Percentiles rank a stretch among this genome's conserved stretches.
phyloP scores from a whole-genome alignment of 495 filamentous ascomycete genomes.

The Opeltia flavorubescens region DNA sequence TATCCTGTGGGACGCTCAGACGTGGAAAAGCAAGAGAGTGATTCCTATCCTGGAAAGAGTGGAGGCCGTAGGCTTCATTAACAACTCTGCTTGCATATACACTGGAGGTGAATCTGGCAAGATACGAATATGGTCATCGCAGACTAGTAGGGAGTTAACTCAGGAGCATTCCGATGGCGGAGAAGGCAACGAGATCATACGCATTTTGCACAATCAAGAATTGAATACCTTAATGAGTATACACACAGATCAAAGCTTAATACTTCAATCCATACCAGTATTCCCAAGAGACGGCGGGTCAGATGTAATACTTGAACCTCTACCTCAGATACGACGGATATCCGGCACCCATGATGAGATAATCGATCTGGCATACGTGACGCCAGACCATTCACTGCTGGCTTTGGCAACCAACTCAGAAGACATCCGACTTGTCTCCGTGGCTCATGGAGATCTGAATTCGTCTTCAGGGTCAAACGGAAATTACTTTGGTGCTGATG shows the following conservation, averaged over 20 bases:
- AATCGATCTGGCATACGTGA: conserved; percentile 78
- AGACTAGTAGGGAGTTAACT: conserved; percentile 65
- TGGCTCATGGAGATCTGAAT: conserved; percentile 27
- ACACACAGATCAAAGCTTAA: conserved; percentile 77
- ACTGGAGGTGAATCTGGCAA: conserved; percentile 78
- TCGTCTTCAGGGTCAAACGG: conserved; percentile 18
- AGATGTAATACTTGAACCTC: conserved; percentile 25
- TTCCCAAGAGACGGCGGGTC: conserved; percentile 22
- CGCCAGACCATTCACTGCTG: conserved; percentile 62
- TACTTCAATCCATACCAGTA: conserved; percentile 47
- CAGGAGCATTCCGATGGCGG: conserved; percentile 46
- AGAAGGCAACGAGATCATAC: conserved; percentile 66
- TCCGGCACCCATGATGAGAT: conserved; percentile 97
- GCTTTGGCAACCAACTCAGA: conserved; percentile 93
- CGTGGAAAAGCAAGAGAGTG: conserved; percentile 71
- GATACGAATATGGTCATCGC: conserved; percentile 68
- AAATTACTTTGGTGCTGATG: conserved; percentile 74
- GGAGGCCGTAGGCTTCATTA: conserved; percentile 70
- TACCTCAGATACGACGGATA: conserved; percentile 53
- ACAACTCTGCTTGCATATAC: conserved; percentile 52
- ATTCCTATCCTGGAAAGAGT: conserved; percentile 76
- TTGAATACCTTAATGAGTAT: conserved; percentile 62
- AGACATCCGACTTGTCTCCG: conserved; percentile 72
- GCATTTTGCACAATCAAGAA: conserved; percentile 47
- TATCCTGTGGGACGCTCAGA: conserved; percentile 74